A percentile compares a stretch with the other conserved stretches of the same genome.
These are phyloP conservation scores for Fusarium chaquense DNA, from an alignment of 2,329 filamentous ascomycete species.

Conservation along the genomic window DNA sequence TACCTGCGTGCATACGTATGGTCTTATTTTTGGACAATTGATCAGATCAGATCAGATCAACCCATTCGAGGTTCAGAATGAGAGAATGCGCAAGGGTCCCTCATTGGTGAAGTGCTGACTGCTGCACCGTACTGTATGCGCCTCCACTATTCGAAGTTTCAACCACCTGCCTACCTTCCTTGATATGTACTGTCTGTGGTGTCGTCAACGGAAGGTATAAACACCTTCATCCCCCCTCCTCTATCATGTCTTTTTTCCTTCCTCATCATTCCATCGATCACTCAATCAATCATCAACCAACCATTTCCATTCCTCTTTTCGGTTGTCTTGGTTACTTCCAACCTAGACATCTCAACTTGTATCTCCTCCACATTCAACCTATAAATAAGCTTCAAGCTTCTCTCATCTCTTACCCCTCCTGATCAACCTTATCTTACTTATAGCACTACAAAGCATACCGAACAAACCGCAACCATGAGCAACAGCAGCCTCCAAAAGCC, in stretches of 20 bases:
- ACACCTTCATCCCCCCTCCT: constrained; percentile 40
- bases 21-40: constrained; percentile 40
- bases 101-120: constrained; percentile 14
- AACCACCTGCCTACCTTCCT: constrained; percentile 1
- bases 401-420: constrained; percentile 16
- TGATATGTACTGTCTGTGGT: constrained; percentile 3
- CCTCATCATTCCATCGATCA: constrained; percentile 40
- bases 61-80: constrained; percentile 28
- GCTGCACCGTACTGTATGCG: constrained; percentile 2
- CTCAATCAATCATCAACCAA: constrained; percentile 31
- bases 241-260: constrained; percentile 30
- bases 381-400: constrained; percentile 27
- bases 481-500: constrained; percentile 58
- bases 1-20: constrained; percentile 16
- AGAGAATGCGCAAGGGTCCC: constrained; percentile 5
- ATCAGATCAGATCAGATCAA: constrained; percentile 41
- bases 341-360: constrained; percentile 24
- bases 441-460: not conserved
- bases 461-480: constrained; percentile 36
- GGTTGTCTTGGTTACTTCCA: constrained; percentile 37
- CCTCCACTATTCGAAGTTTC: constrained; percentile 11
- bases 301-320: constrained; percentile 33
- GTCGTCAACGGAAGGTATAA: constrained; percentile 41
- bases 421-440: constrained; percentile 11
- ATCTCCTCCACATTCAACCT: constrained; percentile 3